phyloP scores from a whole-genome alignment of 2,329 filamentous ascomycete genomes.

The Botryosphaeria dothidea region DNA sequence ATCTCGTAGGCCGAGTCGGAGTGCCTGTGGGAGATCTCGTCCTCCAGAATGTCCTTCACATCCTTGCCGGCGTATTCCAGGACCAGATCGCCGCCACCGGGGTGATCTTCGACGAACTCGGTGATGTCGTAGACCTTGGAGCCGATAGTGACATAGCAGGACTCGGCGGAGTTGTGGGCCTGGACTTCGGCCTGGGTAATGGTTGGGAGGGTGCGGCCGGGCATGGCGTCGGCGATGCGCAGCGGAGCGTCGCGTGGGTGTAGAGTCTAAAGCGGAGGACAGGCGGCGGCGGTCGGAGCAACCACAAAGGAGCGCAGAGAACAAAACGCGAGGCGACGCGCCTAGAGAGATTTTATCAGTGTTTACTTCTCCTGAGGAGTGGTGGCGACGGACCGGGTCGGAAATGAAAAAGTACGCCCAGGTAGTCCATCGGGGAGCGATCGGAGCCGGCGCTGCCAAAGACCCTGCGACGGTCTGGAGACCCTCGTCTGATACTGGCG shows the following conservation, averaged over 20 bases:
- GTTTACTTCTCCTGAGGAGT: neutral
- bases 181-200: conserved; percentile 80
- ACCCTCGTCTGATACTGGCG: conserved; percentile 18
- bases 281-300: neutral
- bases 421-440: conserved; percentile 7
- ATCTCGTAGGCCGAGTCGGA: conserved; percentile 95
- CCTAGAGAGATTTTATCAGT: neutral
- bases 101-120: conserved; percentile 85
- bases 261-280: neutral
- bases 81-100: conserved; percentile 84
- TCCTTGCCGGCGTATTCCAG: conserved; percentile 90
- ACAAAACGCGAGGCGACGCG: neutral
- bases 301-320: neutral
- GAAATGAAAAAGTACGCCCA: conserved; percentile 13
- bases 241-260: neutral
- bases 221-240: conserved; percentile 56
- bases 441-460: neutral
- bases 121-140: conserved; percentile 94
- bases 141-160: conserved; percentile 91
- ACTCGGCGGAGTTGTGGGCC: conserved; percentile 74
- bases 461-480: conserved; percentile 17
- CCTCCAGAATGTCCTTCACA: conserved; percentile 77
- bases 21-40: conserved; percentile 80
- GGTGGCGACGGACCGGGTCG: conserved; percentile 19
- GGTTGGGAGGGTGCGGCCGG: conserved; percentile 77